Conservation (phyloP, 306 rosid species). For the Trifolium fragiferum region DNA sequence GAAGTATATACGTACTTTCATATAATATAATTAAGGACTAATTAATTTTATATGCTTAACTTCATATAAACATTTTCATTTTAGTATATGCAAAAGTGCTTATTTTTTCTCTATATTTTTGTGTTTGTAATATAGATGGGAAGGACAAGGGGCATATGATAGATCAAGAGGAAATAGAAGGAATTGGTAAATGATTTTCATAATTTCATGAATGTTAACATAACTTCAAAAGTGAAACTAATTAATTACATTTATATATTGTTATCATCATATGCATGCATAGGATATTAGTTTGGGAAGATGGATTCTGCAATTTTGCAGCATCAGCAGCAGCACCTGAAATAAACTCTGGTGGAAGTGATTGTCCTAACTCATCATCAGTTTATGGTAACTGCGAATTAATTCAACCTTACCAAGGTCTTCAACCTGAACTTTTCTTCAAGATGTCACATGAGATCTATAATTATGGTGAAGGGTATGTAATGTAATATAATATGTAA, state of each 20-base stretch:
- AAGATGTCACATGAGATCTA: slow-evolving; percentile 99
- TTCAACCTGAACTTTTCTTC: slow-evolving; percentile 97
- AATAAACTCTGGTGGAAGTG: slow-evolving; percentile 53
- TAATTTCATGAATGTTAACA: neutral
- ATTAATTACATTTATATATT: too few species aligned
- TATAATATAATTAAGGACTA: slow-evolving; percentile 12
- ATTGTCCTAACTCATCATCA: slow-evolving; percentile 57
- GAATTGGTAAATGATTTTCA: slow-evolving; percentile 64
- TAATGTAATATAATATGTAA: too few species aligned
- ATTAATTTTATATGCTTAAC: neutral
- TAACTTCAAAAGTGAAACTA: too few species aligned
- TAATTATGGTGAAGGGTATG: slow-evolving; percentile 97
- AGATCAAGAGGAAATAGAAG: slow-evolving; percentile 99
- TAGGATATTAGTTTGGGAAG: slow-evolving; percentile 99
- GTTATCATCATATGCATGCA: slow-evolving; percentile 29
- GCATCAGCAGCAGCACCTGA: slow-evolving; percentile 76
- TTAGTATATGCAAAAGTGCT: neutral
- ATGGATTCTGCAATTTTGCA: slow-evolving; percentile 96
- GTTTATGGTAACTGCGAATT: slow-evolving; percentile 71
- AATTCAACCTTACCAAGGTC: slow-evolving; percentile 69
- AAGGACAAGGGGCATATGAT: slow-evolving; percentile 90
- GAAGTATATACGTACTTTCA: neutral
- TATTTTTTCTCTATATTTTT: slow-evolving; percentile 25
- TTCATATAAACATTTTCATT: neutral
- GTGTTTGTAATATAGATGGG: slow-evolving; percentile 76